These are phyloP conservation scores for Gyromitra esculenta DNA, from an alignment of 2,329 filamentous ascomycete species.

Conservation along the genomic window DNA sequence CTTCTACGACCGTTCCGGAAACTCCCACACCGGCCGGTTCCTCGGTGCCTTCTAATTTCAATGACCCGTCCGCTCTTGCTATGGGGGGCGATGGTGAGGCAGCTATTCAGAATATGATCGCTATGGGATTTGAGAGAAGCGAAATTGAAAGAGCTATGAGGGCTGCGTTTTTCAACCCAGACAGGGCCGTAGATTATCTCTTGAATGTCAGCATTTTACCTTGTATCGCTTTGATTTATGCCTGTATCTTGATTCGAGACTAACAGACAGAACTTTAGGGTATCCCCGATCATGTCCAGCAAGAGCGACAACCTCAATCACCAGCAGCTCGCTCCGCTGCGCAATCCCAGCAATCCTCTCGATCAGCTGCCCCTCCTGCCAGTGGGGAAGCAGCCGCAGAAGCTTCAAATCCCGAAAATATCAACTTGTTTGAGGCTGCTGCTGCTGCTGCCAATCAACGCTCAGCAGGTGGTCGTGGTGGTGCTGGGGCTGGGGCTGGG, in stretches of 20 bases:
- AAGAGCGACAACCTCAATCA: slow-evolving; percentile 67
- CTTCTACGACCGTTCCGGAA: slow-evolving; percentile 63
- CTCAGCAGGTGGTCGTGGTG: slow-evolving; percentile 63
- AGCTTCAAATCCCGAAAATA: slow-evolving; percentile 71
- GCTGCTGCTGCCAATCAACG: slow-evolving; percentile 74
- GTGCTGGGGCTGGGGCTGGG: slow-evolving; percentile 62
- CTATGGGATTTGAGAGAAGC: slow-evolving; percentile 90
- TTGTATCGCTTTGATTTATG: slow-evolving; percentile 17
- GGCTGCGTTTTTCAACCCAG: slow-evolving; percentile 95
- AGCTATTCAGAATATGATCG: slow-evolving; percentile 91
- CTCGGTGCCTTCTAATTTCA: slow-evolving; percentile 67
- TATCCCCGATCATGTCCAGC: slow-evolving; percentile 84
- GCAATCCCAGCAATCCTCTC: slow-evolving; percentile 62
- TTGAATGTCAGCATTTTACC: slow-evolving; percentile 72
- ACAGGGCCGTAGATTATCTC: slow-evolving; percentile 96
- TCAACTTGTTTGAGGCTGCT: slow-evolving; percentile 93
- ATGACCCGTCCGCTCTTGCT: slow-evolving; percentile 82
- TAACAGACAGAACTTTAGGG: slow-evolving; percentile 67
- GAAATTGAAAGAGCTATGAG: slow-evolving; percentile 95
- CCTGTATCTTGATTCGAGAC: background rate
- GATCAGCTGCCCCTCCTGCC: slow-evolving; percentile 61
- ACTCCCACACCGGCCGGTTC: slow-evolving; percentile 68
- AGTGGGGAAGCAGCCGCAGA: slow-evolving; percentile 63
- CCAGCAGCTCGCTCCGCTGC: slow-evolving; percentile 63
- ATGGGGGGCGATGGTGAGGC: slow-evolving; percentile 83